Conservation (phyloP, 176 grass and related monocot species). For the Raddia guianensis region DNA sequence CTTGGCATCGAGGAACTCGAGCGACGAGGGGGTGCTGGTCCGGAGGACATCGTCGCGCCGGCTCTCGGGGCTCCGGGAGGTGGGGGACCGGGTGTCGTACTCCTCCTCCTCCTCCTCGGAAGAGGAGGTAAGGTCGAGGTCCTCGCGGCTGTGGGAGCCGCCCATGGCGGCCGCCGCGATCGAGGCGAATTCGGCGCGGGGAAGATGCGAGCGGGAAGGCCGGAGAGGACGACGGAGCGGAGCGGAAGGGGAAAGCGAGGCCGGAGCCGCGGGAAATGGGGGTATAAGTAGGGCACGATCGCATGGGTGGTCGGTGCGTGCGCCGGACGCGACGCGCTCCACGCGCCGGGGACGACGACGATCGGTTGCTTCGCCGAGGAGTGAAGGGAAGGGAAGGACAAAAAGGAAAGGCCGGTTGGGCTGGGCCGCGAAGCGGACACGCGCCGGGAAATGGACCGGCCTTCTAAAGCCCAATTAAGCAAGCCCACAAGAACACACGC, state of each 20-base stretch:
- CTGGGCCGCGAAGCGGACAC: neutral
- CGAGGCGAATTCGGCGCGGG: constrained; percentile 26
- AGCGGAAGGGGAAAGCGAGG: constrained; percentile 17
- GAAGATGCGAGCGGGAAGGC: neutral
- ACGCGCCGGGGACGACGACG: constrained; percentile 10
- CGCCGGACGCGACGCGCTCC: constrained; percentile 42
- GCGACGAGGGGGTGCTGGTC: constrained; percentile 41
- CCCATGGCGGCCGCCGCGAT: constrained; percentile 56
- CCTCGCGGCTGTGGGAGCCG: constrained; percentile 83
- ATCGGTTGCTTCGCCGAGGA: constrained; percentile 29
- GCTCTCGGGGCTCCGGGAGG: constrained; percentile 9
- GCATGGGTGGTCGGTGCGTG: constrained; percentile 38
- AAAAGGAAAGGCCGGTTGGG: neutral
- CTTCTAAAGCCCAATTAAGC: too few relatives aligned
- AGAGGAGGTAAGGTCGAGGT: constrained; percentile 72
- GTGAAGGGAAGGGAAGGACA: neutral
- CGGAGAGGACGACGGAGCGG: neutral
- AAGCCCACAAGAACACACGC: neutral
- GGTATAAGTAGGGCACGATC: neutral
- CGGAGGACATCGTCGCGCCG: constrained; percentile 41
- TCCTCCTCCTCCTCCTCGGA: constrained; percentile 56
- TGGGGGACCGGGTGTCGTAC: constrained; percentile 37
- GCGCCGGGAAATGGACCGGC: too few relatives aligned
- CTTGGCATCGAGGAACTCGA: constrained; percentile 69
- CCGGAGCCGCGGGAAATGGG: neutral